A percentile compares a stretch with the other conserved stretches of the same genome.
Conservation (phyloP, 2,329 filamentous ascomycete genomes). For the Monosporascus cannonballus region DNA sequence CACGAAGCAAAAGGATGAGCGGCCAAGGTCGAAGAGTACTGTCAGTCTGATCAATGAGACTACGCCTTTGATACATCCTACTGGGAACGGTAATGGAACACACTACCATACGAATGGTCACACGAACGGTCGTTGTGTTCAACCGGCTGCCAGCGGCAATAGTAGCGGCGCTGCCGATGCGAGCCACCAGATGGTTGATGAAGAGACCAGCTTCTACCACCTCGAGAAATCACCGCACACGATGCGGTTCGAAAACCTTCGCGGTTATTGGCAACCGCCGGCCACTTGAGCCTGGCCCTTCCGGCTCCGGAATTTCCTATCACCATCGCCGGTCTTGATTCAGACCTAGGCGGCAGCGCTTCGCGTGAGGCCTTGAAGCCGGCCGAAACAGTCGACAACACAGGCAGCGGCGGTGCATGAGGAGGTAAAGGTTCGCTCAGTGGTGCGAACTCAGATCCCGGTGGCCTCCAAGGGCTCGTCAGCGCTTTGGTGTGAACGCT, state of each 20-base stretch:
- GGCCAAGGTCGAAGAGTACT: slow-evolving; percentile 36
- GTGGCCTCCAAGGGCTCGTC: too few species aligned
- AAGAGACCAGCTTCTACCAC: slow-evolving; percentile 72
- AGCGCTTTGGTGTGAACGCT: too few species aligned
- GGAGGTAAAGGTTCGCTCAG: too few species aligned
- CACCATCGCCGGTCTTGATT: too few species aligned
- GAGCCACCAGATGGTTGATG: slow-evolving; percentile 38
- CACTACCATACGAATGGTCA: slow-evolving; percentile 14
- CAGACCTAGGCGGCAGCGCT: too few species aligned
- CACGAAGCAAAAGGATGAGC: too few species aligned
- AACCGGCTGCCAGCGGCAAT: slow-evolving; percentile 19
- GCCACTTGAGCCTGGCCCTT: too few species aligned
- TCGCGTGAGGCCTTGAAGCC: too few species aligned
- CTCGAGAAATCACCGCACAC: not conserved
- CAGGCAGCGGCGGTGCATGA: too few species aligned
- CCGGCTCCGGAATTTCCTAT: too few species aligned
- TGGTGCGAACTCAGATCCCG: too few species aligned
- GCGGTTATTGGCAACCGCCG: slow-evolving; percentile 54
- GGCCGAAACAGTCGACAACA: too few species aligned
- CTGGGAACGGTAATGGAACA: slow-evolving; percentile 6
- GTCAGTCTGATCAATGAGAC: slow-evolving; percentile 44
- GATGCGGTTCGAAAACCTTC: slow-evolving; percentile 52
- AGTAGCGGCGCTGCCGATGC: slow-evolving; percentile 34
- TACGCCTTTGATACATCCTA: slow-evolving; percentile 51
- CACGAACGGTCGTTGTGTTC: slow-evolving; percentile 9